Evolutionary conservation across 352 stramenopile genomes (phyloP), one percentile per base, ranked within the genome.

Genomic region (Globisporangium apiculatum): DNA sequence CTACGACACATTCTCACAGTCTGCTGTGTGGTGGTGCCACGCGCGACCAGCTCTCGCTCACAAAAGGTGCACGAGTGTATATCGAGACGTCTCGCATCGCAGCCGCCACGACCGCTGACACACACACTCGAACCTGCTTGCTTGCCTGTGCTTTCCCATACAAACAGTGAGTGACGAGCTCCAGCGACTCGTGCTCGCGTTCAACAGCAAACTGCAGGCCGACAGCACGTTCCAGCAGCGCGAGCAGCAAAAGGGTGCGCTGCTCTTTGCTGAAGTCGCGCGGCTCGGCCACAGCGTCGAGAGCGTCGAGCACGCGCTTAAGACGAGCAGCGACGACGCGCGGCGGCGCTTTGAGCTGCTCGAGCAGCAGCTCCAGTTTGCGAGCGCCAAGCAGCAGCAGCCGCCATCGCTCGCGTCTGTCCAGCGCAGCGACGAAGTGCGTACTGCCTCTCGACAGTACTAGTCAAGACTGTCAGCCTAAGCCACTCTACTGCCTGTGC

Each of bases 231-330:
- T 64, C 47, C 69, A 87, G 52, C 77, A 88, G 55, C 76, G 71
- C 7, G 77, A 89, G 51, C 77, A 89, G 31, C 75, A 89, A 48
- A 91, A 91, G 36, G 66, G 70, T 9, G 76, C 79, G 7, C 62
- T 89, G 15, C 58, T 91, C 5, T 89, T 91, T 55, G 82, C 79
- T 4, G 82, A 91, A 63, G 60, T 88, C 15, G 43, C 73, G 15
- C 66, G 78, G 10, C 49, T 88, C 15, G 75, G 75, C 1, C 75
- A 83, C n/a, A 60, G 61, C 12, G 64, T 88, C 0, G 75, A 83
- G 48, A 67, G 61, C 4, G 17, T 80, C 5, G 75, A 85, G 36
- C 55, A 63, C 18, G 61, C 64, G 14, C 14, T 75, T 17, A 68
- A 63, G 35, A 60, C 57, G 7, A 18, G 72, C 14, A 48, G 64